Evolutionary conservation across 2,329 filamentous ascomycete species (phyloP), one percentile per base, ranked within the genome.

Genomic region (Keithomyces neogunnii): DNA sequence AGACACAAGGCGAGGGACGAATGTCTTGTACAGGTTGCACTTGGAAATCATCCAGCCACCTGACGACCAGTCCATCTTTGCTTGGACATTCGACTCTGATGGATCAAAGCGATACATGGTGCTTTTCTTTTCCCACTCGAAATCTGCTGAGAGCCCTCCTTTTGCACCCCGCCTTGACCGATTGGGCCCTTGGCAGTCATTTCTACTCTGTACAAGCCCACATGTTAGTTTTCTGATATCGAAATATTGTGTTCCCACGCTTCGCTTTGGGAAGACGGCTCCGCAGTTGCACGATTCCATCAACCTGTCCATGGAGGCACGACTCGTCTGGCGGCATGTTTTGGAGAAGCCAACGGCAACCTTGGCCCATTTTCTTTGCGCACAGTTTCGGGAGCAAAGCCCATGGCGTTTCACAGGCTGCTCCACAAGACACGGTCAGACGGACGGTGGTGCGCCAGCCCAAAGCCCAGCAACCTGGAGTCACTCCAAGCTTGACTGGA

Each of bases 41-140:
- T 9, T 8, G 33, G 33, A 7, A 32, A 65, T 36, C 11, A 36
- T 36, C 11, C 33, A 36, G 36, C 9, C 36, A 39, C 36, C 5
- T 9, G 36, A 13, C 13, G 19, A 13, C 5, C 11, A 13, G 36
- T 5, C 36, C 13, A 39, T n/a, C 5, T 39, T n/a, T 39, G 8
- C 36, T n/a, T n/a, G 13, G 11, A n/a, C 36, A 13, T 39, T n/a
- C 5, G 36, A 36, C 33, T 11, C 11, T 6, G 33, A 9, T 36
- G 33, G 33, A 9, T 36, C 33, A 36, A 36, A 11, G 33, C 33
- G 33, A 36, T 36, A 11, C 3, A 11, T 36, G 33, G 33, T 36
- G 8, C 8, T 11, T 36, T 11, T 11, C 8, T 11, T 36, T 36
- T n/a, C 5, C 5, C 11, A 38, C 19, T 5, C 36, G 11, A 10